Evolutionary conservation across 176 grass and related monocot genomes (phyloP).

Genomic region (Puya raimondii): DNA sequence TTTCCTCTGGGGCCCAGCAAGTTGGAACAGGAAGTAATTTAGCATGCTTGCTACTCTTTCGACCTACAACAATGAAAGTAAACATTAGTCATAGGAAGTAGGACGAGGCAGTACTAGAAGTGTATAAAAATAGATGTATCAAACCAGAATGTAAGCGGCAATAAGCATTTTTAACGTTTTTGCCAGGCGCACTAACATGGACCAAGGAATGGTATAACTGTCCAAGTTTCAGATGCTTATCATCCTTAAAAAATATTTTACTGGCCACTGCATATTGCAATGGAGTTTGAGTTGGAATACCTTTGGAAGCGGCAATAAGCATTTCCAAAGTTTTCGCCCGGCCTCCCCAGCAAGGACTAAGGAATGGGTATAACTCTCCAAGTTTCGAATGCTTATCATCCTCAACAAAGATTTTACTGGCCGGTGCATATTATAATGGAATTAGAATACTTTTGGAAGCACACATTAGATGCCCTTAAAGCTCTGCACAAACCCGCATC

Average conservation of each 20-base stretch:
- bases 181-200: neutral
- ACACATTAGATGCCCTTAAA: no score
- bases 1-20: constrained; percentile 91
- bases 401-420: neutral
- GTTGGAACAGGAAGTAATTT: constrained; percentile 99
- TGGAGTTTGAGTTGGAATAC: no score
- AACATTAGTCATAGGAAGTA: constrained; percentile 3
- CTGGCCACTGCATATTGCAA: neutral
- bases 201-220: neutral
- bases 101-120: neutral
- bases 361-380: neutral
- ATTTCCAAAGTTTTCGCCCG: neutral
- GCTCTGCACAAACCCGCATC: no score
- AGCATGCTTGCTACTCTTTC: constrained; percentile 97
- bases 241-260: neutral
- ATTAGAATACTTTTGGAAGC: neutral
- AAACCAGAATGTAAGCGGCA: neutral
- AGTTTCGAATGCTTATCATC: neutral
- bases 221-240: neutral
- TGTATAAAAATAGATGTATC: neutral
- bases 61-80: constrained; percentile 39
- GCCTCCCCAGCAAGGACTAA: neutral
- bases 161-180: neutral
- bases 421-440: neutral
- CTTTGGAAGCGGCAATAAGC: neutral